Evolutionary conservation across 352 stramenopile species (phyloP), one percentile per base, ranked within the genome.

Genomic region (Achlya hypogyna): DNA sequence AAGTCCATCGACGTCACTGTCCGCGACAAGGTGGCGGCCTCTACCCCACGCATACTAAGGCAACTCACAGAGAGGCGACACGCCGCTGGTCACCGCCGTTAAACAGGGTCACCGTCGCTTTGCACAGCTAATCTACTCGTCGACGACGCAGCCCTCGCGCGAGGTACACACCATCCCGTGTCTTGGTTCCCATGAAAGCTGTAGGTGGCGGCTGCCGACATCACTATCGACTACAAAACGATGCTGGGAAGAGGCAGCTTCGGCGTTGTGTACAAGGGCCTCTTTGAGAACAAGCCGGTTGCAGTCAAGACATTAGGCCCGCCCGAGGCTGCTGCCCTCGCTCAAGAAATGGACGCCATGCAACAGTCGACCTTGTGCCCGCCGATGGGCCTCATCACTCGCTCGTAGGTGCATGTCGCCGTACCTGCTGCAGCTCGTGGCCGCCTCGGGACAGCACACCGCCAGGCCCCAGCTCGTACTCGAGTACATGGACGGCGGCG

Each of bases 401-500:
- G 42, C 18, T 49, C 18, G 18, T 49, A 49, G 42, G 42, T 49
- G 42, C 22, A 18, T 18, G 18, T 49, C 42, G 22, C 42, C 42
- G 18, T 49, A 49, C 22, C 18, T 49, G 22, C 42, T 49, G 22
- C 18, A 49, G 42, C 42, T 49, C 18, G 22, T 49, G 22, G 18
- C 18, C 22, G 42, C 22, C 42, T 49, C 22, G 18, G 42, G 22
- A n/a, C n/a, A n/a, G n/a, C n/a, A n/a, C 22, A 20, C 42, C 18
- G 42, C 18, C 22, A 22, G 22, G 18, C 18, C 42, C 18, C 18
- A 49, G 22, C 42, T 49, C 22, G 42, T 49, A 22, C 22, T 58
- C 20, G 51, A 58, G 29, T 58, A 58, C 51, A 58, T 58, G 51
- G 51, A 58, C 51, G 28, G 51, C 51, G 16, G 20, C 25, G 51